Evolutionary conservation across 2,329 filamentous ascomycete species (phyloP), one percentile per base, ranked within the genome.

Genomic region (Elsinoe arachidis): DNA sequence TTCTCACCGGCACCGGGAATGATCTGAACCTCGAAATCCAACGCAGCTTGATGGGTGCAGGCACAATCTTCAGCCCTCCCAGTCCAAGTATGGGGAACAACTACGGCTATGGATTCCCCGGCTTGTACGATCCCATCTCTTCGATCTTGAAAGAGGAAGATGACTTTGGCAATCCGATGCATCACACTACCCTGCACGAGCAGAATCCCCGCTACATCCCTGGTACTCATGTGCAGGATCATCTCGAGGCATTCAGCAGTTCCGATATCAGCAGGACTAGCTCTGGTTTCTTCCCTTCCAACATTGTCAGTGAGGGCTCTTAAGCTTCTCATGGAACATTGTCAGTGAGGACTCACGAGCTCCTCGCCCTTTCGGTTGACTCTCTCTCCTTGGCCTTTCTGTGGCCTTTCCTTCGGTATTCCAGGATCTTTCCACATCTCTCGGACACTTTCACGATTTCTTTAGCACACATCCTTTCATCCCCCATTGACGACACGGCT

Each of bases 231-330:
- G 23, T 17, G 4, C 10, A 39, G 14, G 37, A 55, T 7, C 11
- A 7, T 19, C 19, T 37, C 7, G 35, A 53, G 1, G 5, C 23
- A 14, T 35, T 26, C 38, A 34, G 15, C 7, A 15, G 26, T 39
- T 15, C 37, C 15, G 15, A 19, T 2, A 14, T 35, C 19, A 23
- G n/a, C 33, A 15, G 30, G 7, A 26, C 53, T 14, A 43, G 37
- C 21, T 11, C 21, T 19, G 38, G 26, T 39, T 68, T 66, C 49
- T 30, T 59, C 37, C 68, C 67, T 60, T 58, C 60, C 52, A 61
- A 65, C 39, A 34, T 62, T 30, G 26, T 58, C 52, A 53, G 59
- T 54, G 34, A 62, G 11, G 41, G 26, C 10, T 46, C 41, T n/a
- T 30, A 7, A 30, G 7, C 26, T 30, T 30, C 7, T 30, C 26